phyloP scores from a whole-genome alignment of 805 yeast genomes.

The Suhomyces prunicola region DNA sequence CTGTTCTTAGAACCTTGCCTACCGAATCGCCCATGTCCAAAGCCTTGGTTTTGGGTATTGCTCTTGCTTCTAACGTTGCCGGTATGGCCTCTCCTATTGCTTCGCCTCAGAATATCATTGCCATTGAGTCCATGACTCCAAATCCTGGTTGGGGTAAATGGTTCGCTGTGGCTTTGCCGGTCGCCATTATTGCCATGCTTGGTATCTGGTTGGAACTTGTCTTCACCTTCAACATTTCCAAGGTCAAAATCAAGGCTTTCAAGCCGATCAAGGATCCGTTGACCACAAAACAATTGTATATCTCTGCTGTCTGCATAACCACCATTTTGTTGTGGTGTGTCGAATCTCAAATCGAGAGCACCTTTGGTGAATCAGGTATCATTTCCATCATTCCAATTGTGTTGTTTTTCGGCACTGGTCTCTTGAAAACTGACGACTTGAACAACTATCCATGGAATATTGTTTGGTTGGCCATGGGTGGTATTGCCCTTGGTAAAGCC shows the following conservation, averaged over 20 bases:
- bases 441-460: slow-evolving; percentile 56
- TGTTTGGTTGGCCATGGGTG: slow-evolving; percentile 54
- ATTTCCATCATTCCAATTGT: slow-evolving; percentile 48
- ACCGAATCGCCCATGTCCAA: slow-evolving; percentile 74
- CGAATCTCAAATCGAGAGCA: slow-evolving; percentile 37
- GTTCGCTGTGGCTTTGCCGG: slow-evolving; percentile 87
- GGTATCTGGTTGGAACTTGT: slow-evolving; percentile 72
- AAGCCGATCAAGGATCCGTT: slow-evolving; percentile 46
- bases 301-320: slow-evolving; percentile 37
- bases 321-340: slow-evolving; percentile 52
- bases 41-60: slow-evolving; percentile 86
- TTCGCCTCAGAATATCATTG: slow-evolving; percentile 93
- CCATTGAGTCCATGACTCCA: slow-evolving; percentile 78
- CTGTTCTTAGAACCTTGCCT: slow-evolving; percentile 79
- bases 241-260: slow-evolving; percentile 46
- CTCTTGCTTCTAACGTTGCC: slow-evolving; percentile 87
- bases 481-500: slow-evolving; percentile 51
- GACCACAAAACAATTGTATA: slow-evolving; percentile 43
- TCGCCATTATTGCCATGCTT: slow-evolving; percentile 58
- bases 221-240: slow-evolving; percentile 53
- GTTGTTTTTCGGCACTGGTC: slow-evolving; percentile 49
- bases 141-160: slow-evolving; percentile 87
- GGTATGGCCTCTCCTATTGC: slow-evolving; percentile 98
- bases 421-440: slow-evolving; percentile 46
- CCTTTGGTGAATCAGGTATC: slow-evolving; percentile 49